Conservation (phyloP, 2,329 filamentous ascomycete genomes). For the Calycina herbarum region DNA sequence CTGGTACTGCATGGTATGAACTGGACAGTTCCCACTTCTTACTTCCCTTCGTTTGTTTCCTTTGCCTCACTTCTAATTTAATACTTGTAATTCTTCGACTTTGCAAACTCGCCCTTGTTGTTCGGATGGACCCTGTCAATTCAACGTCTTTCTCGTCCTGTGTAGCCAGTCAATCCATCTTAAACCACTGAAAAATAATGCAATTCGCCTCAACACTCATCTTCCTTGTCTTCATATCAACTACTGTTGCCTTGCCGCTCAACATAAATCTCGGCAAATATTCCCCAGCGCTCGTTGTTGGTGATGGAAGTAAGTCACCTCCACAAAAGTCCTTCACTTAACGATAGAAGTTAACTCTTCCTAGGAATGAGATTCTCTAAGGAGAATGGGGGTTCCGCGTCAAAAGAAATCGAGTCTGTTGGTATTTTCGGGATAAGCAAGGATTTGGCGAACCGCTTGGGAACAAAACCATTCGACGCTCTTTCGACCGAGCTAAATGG, state of each 20-base stretch:
- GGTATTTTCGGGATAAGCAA: neutral
- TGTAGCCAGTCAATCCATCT: neutral
- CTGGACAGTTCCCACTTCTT: neutral
- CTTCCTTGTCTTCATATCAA: neutral
- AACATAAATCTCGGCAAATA: slow-evolving; percentile 22
- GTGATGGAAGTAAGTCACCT: slow-evolving; percentile 38
- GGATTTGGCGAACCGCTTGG: neutral
- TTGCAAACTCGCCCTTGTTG: neutral
- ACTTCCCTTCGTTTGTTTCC: neutral
- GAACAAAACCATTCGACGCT: neutral
- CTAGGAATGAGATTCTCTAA: neutral
- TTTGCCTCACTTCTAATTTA: neutral
- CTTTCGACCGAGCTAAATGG: neutral
- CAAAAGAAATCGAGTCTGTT: neutral
- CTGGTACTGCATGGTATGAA: neutral
- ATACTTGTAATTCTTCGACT: neutral
- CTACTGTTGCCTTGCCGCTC: slow-evolving; percentile 30
- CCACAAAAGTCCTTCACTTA: neutral
- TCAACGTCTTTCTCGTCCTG: neutral
- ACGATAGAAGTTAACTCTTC: neutral
- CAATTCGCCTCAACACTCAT: neutral
- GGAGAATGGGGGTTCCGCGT: neutral
- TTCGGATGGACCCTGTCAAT: neutral
- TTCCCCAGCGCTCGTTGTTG: slow-evolving; percentile 34
- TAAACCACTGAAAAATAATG: neutral